A percentile compares a stretch with the other conserved stretches of the same genome.
These are phyloP conservation scores for Fusarium pseudograminearum DNA, from an alignment of 2,329 filamentous ascomycete genomes.

Conservation along the genomic window DNA sequence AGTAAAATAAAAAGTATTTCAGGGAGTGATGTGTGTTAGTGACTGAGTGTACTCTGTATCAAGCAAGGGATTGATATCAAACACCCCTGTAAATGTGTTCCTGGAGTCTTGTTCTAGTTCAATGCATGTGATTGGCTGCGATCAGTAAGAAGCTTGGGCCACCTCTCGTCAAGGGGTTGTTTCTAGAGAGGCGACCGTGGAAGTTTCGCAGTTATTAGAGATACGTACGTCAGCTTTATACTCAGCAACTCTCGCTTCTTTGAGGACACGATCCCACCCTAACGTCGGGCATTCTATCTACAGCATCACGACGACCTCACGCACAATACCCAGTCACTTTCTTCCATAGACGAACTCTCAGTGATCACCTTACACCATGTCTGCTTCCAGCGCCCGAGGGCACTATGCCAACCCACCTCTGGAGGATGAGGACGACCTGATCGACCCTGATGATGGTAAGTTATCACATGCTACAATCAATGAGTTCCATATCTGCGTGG, in stretches of 20 bases:
- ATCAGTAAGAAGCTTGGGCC: constrained; percentile 44
- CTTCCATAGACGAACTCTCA: background rate
- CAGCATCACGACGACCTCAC: background rate
- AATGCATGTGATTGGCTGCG: constrained; percentile 41
- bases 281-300: background rate
- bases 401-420: constrained; percentile 72
- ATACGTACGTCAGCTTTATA: constrained; percentile 48
- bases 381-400: constrained; percentile 61
- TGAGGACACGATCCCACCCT: constrained; percentile 6
- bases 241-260: constrained; percentile 25
- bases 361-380: constrained; percentile 53
- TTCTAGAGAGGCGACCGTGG: constrained; percentile 49
- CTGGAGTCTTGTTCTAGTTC: constrained; percentile 5
- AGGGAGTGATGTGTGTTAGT: background rate
- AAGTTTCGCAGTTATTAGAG: constrained; percentile 45
- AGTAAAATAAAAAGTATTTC: background rate
- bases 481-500: background rate
- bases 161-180: constrained; percentile 39
- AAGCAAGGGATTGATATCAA: background rate
- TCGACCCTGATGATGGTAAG: constrained; percentile 83
- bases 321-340: background rate
- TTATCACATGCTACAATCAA: no score
- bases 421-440: constrained; percentile 74
- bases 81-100: background rate
- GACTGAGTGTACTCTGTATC: background rate